Conservation (phyloP, 495 filamentous ascomycete species). For the Penicillium taxi region DNA sequence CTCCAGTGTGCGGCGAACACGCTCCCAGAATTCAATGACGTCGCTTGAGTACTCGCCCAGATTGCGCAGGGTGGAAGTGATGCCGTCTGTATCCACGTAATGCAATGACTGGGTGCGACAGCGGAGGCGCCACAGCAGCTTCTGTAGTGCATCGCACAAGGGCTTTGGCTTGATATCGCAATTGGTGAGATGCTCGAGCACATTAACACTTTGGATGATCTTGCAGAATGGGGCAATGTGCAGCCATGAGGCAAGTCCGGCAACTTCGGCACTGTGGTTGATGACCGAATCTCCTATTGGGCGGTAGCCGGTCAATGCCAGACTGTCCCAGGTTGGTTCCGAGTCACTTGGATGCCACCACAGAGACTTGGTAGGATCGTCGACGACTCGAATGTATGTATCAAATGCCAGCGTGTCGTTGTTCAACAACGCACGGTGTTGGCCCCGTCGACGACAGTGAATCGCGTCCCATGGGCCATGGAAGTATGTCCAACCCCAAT, state of each 20-base stretch:
- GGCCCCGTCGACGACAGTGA: constrained; percentile 46
- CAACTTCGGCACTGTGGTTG: constrained; percentile 44
- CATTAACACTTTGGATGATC: constrained; percentile 43
- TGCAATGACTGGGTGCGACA: constrained; percentile 28
- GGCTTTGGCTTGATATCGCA: constrained; percentile 44
- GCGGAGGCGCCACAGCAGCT: constrained; percentile 37
- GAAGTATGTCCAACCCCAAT: constrained; percentile 64
- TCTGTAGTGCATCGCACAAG: constrained; percentile 42
- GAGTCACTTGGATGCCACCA: constrained; percentile 58
- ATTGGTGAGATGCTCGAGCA: constrained; percentile 43
- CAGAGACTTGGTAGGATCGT: constrained; percentile 54
- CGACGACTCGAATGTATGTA: constrained; percentile 54
- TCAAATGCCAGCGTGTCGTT: constrained; percentile 58
- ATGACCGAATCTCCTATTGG: constrained; percentile 41
- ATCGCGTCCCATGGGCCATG: constrained; percentile 55
- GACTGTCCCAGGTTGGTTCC: constrained; percentile 65
- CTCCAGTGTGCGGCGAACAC: constrained; percentile 44
- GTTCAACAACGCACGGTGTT: constrained; percentile 55
- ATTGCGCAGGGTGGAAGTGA: constrained; percentile 38
- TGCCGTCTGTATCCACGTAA: constrained; percentile 37
- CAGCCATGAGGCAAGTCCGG: constrained; percentile 50
- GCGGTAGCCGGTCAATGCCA: constrained; percentile 53
- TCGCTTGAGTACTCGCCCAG: constrained; percentile 38
- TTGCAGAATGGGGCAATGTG: constrained; percentile 52
- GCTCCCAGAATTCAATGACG: constrained; percentile 48